phyloP scores from a whole-genome alignment of 192 early-diverging fungal species.

The Coemansia sp. region DNA sequence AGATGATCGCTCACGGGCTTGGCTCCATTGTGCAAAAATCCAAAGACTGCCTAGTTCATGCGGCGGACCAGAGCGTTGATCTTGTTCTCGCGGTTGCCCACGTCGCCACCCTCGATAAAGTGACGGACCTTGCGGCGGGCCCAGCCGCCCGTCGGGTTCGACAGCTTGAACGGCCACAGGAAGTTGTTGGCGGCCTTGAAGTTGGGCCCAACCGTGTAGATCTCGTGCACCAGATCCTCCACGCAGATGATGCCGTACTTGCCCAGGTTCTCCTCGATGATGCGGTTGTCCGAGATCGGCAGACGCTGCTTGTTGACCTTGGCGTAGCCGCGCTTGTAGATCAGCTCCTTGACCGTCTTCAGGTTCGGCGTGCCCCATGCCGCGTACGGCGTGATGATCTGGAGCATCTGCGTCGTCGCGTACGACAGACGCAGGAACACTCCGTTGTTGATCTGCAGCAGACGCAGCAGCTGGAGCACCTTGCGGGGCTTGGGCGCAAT shows the following conservation, averaged over 20 bases:
- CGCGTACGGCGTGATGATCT: conserved; percentile 93
- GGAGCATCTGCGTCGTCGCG: conserved; percentile 96
- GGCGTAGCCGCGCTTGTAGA: conserved; percentile 99
- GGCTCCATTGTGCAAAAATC: no score
- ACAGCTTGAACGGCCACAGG: conserved; percentile 99
- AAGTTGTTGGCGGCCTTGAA: conserved; percentile 98
- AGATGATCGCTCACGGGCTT: neutral
- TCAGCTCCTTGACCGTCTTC: conserved; percentile 96
- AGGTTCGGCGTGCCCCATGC: conserved; percentile 94
- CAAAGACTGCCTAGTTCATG: conserved; percentile 83
- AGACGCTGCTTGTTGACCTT: conserved; percentile 98
- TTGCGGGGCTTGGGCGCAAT: conserved; percentile 99
- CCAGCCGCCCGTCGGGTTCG: conserved; percentile 96
- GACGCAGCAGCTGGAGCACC: conserved; percentile 97
- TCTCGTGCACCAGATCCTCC: conserved; percentile 98
- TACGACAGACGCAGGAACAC: conserved; percentile 93
- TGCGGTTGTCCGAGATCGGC: conserved; percentile 91
- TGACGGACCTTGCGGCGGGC: conserved; percentile 86
- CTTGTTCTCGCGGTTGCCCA: conserved; percentile 92
- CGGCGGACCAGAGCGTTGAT: conserved; percentile 95
- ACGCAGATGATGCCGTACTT: conserved; percentile 94
- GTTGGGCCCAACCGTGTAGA: conserved; percentile 96
- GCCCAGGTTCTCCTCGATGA: conserved; percentile 90
- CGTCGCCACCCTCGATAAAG: conserved; percentile 98
- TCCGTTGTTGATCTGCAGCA: conserved; percentile 99